Conservation (phyloP, 2,329 filamentous ascomycete genomes). For the Didymella pinodella region DNA sequence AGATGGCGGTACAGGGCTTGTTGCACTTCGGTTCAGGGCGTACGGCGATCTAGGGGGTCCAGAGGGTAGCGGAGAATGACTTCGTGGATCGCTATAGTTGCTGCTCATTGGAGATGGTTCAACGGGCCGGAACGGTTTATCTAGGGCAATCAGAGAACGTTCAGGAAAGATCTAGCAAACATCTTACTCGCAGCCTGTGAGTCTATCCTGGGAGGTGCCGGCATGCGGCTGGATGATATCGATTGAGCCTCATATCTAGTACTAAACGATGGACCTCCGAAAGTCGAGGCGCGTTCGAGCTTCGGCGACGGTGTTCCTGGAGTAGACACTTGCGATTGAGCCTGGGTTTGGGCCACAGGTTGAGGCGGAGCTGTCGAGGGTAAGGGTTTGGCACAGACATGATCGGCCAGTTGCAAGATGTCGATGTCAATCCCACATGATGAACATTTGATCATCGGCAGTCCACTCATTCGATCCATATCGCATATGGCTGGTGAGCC, state of each 20-base stretch:
- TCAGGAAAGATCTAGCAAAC: no score
- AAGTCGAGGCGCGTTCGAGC: conserved; percentile 46
- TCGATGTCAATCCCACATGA: conserved; percentile 68
- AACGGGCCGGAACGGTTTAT: conserved; percentile 46
- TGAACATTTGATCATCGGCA: conserved; percentile 52
- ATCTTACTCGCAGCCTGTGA: conserved; percentile 66
- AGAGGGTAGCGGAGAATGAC: conserved; percentile 35
- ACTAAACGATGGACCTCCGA: conserved; percentile 39
- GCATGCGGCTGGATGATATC: conserved; percentile 55
- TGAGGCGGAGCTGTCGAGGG: conserved; percentile 31
- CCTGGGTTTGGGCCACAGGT: conserved; percentile 7
- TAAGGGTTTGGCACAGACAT: conserved; percentile 67
- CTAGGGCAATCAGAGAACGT: conserved; percentile 27
- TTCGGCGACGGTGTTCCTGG: conserved; percentile 27
- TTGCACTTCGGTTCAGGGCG: conserved; percentile 47
- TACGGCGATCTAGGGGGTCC: conserved; percentile 37
- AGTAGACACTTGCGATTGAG: conserved; percentile 13
- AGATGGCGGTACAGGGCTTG: conserved; percentile 47
- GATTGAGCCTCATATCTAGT: conserved; percentile 36
- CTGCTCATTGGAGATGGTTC: conserved; percentile 42
- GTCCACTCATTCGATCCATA: conserved; percentile 43
- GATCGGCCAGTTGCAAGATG: conserved; percentile 86
- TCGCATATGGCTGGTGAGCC: conserved; percentile 28
- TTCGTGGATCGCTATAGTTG: conserved; percentile 38
- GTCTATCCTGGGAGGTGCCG: conserved; percentile 64